Percentiles rank a stretch among this genome's conserved stretches.
phyloP scores from a whole-genome alignment of 257 asterid genomes.

The Lycium barbarum region DNA sequence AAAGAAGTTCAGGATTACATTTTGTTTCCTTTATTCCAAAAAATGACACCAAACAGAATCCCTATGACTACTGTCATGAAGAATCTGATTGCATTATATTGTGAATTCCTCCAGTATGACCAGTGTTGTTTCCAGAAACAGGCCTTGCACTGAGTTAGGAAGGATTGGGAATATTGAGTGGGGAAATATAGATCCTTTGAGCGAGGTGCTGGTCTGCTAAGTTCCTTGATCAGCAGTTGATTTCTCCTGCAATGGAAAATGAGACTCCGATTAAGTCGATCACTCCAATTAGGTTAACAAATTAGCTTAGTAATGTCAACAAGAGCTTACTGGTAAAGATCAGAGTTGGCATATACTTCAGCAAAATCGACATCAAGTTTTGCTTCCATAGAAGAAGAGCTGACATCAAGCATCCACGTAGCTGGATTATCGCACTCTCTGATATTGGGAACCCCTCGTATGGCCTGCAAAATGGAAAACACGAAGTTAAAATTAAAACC shows the following conservation, averaged over 20 bases:
- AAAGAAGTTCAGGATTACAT: constrained; percentile 45
- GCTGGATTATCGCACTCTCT: constrained; percentile 84
- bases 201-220: constrained; percentile 52
- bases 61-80: constrained; percentile 57
- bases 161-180: constrained; percentile 61
- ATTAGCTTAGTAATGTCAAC: neutral
- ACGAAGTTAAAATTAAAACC: neutral
- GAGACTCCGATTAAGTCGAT: neutral
- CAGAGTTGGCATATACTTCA: constrained; percentile 65
- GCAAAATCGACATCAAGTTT: constrained; percentile 78
- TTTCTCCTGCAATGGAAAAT: constrained; percentile 48
- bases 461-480: constrained; percentile 44
- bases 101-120: constrained; percentile 78
- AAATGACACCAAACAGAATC: constrained; percentile 68
- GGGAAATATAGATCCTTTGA: constrained; percentile 58
- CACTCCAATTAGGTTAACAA: neutral
- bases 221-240: constrained; percentile 55
- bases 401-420: constrained; percentile 91
- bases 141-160: constrained; percentile 67
- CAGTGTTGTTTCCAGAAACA: constrained; percentile 72
- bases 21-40: constrained; percentile 61
- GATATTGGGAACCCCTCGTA: constrained; percentile 71
- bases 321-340: constrained; percentile 55
- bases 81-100: constrained; percentile 68
- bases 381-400: constrained; percentile 59